Conservation (phyloP, 2,329 filamentous ascomycete species). For the Aspergillus pseudonomiae region DNA sequence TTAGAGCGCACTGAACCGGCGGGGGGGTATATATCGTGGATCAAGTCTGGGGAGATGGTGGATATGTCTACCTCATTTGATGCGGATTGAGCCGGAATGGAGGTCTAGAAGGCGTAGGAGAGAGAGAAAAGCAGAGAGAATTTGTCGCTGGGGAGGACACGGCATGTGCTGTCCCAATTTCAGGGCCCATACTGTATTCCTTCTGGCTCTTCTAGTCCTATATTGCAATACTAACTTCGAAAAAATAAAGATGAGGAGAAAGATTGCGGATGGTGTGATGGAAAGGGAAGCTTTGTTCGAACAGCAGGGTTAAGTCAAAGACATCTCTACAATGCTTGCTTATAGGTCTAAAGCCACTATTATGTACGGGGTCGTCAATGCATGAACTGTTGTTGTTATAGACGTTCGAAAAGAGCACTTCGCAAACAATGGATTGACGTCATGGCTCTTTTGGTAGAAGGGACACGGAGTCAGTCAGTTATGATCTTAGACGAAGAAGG, state of each 20-base stretch:
- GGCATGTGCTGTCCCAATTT: background rate
- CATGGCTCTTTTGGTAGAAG: background rate
- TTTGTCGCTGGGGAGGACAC: background rate
- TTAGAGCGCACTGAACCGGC: background rate
- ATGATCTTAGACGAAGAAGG: too few relatives aligned
- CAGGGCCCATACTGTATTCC: background rate
- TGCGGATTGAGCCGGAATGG: background rate
- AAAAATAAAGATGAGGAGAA: background rate
- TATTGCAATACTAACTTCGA: background rate
- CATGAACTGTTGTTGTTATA: background rate
- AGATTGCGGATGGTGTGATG: background rate
- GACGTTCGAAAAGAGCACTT: background rate
- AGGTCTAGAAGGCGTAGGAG: background rate
- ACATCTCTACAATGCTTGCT: background rate
- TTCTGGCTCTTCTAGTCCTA: background rate
- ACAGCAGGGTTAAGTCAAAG: background rate
- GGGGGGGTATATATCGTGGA: background rate
- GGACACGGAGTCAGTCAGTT: too few relatives aligned
- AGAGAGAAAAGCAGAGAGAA: background rate
- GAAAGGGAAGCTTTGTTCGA: background rate
- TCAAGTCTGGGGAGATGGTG: background rate
- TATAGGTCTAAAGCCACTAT: background rate
- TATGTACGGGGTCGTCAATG: background rate
- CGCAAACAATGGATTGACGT: background rate
- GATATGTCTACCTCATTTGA: background rate